Base-by-base conservation (phyloP, 1,139 yeast species). In the Yamadazyma buinensis region DNA sequence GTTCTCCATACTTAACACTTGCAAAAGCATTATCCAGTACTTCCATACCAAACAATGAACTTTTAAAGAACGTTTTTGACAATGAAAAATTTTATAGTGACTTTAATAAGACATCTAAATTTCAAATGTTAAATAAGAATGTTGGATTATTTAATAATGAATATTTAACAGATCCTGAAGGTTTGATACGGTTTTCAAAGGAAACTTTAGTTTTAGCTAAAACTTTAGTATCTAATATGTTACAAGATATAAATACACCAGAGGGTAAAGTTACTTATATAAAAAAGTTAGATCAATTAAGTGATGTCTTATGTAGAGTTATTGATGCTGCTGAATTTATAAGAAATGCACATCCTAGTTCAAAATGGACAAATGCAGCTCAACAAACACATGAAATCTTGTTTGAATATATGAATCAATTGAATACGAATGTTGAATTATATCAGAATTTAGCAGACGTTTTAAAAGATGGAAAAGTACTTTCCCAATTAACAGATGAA, bases 311-410 rank as follows among this genome's bases (percentile, higher is more conserved):
- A 28, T 92, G 99, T 55, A 76, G 95, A 40, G 97, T 87, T 7
- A 90, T 92, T 29, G 99, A 92, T 56, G 76, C 90, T 36, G 94
- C 96, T 19, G 98, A 92, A 47, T 92, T 92, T 58, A 78, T 94
- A 19, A 68, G 98, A 35, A 90, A 88, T 32, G 80, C 83, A 1
- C 97, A 92, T 55, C 97, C 97, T 1, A 75, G 81, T 43, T 66
- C 67, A 33, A 61, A 67, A 27, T 87, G 86, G 72, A 72, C 83
- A 4, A 70, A 69, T 31, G 94, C 92, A 2, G 96, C 98, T 1
- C 96, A 92, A 51, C 72, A 75, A 35, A 84, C 95, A 21, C 97
- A 92, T 52, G 95, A 87, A 49, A 69, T 79, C 43, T 77, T 92
- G 84, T 92, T 83, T 59, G 95, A 88, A 46, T 90, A 83, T 57